Evolutionary conservation across 108 stramenopile genomes (phyloP).

Genomic region (Poteriospumella lacustris): DNA sequence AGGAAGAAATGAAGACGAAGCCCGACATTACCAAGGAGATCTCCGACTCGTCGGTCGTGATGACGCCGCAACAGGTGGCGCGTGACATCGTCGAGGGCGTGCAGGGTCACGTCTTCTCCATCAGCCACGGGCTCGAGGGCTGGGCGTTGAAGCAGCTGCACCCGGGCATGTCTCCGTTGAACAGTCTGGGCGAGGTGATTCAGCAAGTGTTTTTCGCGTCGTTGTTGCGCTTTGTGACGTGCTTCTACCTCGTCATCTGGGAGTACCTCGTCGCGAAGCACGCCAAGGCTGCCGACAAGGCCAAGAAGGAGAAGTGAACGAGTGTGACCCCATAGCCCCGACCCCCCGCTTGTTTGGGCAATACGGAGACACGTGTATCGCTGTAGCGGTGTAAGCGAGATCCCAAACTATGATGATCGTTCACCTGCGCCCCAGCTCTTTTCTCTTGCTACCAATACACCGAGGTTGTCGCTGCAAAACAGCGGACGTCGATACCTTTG

Average conservation of each 20-base stretch:
- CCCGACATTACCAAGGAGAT: neutral
- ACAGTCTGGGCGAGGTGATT: neutral
- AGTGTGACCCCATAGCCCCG: too few species aligned
- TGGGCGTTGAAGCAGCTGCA: conserved; percentile 12
- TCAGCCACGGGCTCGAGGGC: conserved; percentile 1
- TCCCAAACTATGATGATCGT: too few species aligned
- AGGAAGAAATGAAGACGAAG: conserved; percentile 39
- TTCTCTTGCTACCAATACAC: too few species aligned
- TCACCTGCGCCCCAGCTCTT: too few species aligned
- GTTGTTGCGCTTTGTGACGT: neutral
- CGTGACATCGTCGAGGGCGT: neutral
- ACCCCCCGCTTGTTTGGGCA: too few species aligned
- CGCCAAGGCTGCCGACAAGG: neutral
- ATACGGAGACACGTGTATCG: too few species aligned
- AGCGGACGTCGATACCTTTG: too few species aligned
- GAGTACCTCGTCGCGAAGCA: neutral
- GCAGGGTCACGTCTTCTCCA: neutral
- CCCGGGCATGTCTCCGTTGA: conserved; percentile 22
- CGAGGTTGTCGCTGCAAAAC: too few species aligned
- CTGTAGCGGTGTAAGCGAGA: too few species aligned
- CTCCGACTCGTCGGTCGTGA: neutral
- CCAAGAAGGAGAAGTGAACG: neutral
- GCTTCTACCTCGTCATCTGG: conserved; percentile 11
- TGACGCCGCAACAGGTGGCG: neutral
- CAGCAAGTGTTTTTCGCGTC: conserved; percentile 11